A percentile compares a stretch with the other conserved stretches of the same genome.
phyloP scores from a whole-genome alignment of 139 green algal species.

The Protoeuglena noctilucae region DNA sequence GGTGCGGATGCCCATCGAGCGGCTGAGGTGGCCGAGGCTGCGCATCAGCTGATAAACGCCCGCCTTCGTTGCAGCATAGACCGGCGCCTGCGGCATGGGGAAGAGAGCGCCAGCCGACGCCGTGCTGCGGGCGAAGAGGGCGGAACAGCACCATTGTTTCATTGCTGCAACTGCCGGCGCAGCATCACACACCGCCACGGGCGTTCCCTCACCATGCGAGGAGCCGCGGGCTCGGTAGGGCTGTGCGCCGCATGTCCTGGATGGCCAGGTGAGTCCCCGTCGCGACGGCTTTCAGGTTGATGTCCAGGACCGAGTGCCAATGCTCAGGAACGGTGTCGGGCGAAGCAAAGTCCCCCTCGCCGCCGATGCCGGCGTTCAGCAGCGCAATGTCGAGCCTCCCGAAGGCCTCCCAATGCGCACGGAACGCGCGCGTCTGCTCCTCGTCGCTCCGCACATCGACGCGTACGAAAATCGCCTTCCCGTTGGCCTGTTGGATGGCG shows the following conservation, averaged over 20 bases:
- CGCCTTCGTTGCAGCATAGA: slow-evolving; percentile 60
- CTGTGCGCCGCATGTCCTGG: not conserved
- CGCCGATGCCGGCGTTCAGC: slow-evolving; percentile 60
- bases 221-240: not conserved
- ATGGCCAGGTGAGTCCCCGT: slow-evolving; percentile 19
- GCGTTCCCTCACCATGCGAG: no score
- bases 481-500: not conserved
- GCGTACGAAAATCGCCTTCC: not conserved
- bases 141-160: no score
- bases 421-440: not conserved
- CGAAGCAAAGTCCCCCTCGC: slow-evolving; percentile 11
- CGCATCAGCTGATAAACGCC: slow-evolving; percentile 46
- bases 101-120: slow-evolving; percentile 31
- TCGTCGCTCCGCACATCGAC: not conserved
- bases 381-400: slow-evolving; percentile 31
- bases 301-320: slow-evolving; percentile 42
- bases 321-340: not conserved
- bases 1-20: slow-evolving; percentile 14
- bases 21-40: slow-evolving; percentile 15
- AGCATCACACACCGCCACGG: no score
- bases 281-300: slow-evolving; percentile 47
- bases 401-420: slow-evolving; percentile 4
- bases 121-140: no score
- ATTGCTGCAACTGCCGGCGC: no score
- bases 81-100: slow-evolving; percentile 44